These are phyloP conservation scores for Ambrosiella xylebori DNA, from an alignment of 2,329 filamentous ascomycete species.

Conservation along the genomic window DNA sequence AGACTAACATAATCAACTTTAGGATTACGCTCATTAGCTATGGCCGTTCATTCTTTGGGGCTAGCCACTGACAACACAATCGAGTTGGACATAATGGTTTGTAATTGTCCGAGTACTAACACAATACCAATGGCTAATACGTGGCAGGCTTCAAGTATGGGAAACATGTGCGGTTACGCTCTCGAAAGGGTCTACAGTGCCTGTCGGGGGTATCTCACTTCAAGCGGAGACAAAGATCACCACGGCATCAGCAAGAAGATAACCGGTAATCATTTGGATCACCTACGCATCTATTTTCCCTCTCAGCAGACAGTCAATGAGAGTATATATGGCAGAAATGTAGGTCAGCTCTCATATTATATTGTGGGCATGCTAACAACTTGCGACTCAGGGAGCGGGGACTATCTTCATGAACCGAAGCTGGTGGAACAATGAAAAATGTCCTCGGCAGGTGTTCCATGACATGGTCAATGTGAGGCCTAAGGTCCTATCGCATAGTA, in stretches of 20 bases:
- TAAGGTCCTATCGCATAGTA: slow-evolving; percentile 76
- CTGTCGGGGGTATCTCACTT: slow-evolving; percentile 29
- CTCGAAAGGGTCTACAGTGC: slow-evolving; percentile 39
- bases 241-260: slow-evolving; percentile 3
- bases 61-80: slow-evolving; percentile 37
- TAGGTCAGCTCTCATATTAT: slow-evolving; percentile 21
- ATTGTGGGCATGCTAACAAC: not conserved
- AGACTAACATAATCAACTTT: not conserved
- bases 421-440: slow-evolving; percentile 53
- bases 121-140: slow-evolving; percentile 1
- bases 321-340: slow-evolving; percentile 45
- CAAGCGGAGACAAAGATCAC: slow-evolving; percentile 23
- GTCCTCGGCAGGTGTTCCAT: slow-evolving; percentile 54
- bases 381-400: slow-evolving; percentile 45
- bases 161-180: slow-evolving; percentile 53
- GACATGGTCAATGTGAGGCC: slow-evolving; percentile 56
- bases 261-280: slow-evolving; percentile 22
- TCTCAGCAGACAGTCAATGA: slow-evolving; percentile 48
- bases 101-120: slow-evolving; percentile 17
- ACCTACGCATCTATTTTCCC: slow-evolving; percentile 66
- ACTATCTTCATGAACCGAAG: slow-evolving; percentile 64
- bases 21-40: slow-evolving; percentile 61
- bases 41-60: slow-evolving; percentile 45
- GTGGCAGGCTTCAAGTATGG: slow-evolving; percentile 58
- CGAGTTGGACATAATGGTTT: slow-evolving; percentile 56